Percentiles rank a stretch among this genome's conserved stretches.
phyloP scores from a whole-genome alignment of 2,329 filamentous ascomycete species.

The Apiospora pterosperma region DNA sequence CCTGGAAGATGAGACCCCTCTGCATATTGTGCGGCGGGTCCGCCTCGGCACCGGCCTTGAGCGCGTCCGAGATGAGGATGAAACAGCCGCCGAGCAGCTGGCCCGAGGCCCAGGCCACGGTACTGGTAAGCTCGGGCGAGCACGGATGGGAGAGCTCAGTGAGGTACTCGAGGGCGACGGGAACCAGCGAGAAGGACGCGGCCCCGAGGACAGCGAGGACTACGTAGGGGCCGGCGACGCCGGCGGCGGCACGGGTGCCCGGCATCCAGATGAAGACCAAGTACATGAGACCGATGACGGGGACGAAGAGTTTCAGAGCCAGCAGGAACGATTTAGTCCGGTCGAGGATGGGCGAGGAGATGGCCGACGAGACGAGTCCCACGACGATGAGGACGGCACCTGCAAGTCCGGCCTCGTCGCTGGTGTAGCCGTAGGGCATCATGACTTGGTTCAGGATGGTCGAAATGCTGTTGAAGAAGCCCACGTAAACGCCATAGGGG shows the following conservation, averaged over 20 bases:
- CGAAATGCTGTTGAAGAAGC: conserved; percentile 90
- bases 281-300: conserved; percentile 70
- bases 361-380: conserved; percentile 73
- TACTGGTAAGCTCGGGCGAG: conserved; percentile 79
- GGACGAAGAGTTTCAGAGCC: conserved; percentile 70
- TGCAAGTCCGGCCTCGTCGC: conserved; percentile 83
- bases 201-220: conserved; percentile 77
- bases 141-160: conserved; percentile 86
- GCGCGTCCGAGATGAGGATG: conserved; percentile 75
- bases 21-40: conserved; percentile 70
- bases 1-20: conserved; percentile 73
- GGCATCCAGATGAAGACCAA: conserved; percentile 82
- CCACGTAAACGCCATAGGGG: conserved; percentile 82
- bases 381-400: conserved; percentile 88
- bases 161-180: conserved; percentile 81
- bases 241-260: conserved; percentile 47
- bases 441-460: conserved; percentile 89
- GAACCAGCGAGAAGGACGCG: conserved; percentile 74
- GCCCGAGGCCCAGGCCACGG: conserved; percentile 80
- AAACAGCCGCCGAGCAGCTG: conserved; percentile 84
- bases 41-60: conserved; percentile 53
- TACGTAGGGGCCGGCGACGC: conserved; percentile 70
- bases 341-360: conserved; percentile 80
- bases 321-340: conserved; percentile 75
- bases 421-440: conserved; percentile 76